Evolutionary conservation across 192 early-diverging fungal genomes (phyloP), one percentile per base, ranked within the genome.

Genomic region (Linnemannia exigua): DNA sequence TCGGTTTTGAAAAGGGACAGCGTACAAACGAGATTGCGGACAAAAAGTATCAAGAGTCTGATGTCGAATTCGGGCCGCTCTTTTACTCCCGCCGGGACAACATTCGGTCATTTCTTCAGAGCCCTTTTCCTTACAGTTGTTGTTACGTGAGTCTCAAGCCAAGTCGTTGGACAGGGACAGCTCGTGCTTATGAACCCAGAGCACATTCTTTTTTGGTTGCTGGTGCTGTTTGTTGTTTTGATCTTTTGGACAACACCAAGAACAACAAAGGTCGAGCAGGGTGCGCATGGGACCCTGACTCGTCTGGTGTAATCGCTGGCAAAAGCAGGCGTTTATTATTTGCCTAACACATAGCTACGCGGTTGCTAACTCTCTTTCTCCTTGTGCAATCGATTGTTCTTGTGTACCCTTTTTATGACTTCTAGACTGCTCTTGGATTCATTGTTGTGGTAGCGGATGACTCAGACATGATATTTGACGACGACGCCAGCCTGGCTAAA

Each of bases 391-490:
- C 58, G 58, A 63, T 63, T 54, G 38, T 47, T 25, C 33, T 38
- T 41, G 52, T 22, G 51, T 54, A 12, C 58, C 31, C 58, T 63
- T 25, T n/a, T 63, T 28, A 15, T 67, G 47, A 31, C 25, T 68
- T 20, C 48, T 79, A 86, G 84, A 86, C 84, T 25, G 84, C 84
- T 19, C 78, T 86, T 33, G 84, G 84, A 37, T 86, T 86, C 41
- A 80, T 86, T 41, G 84, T 86, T 3, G 84, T 86, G 5, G 36
- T 86, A 25, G 84, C 84, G 1, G 84, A 86, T 48, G 84, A 86
- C 9, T 86, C 84, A 3, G 84, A 86, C 20, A 80, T 86, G 77
- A 47, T 86, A 48, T 86, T 80, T 74, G 84, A 86, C 41, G 84
- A 86, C 2, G 84, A 80, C 31, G 58, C 71, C 47, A 80, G 70